phyloP scores from a whole-genome alignment of 768 basidiomycete genomes.

The Tulasnella sp. region DNA sequence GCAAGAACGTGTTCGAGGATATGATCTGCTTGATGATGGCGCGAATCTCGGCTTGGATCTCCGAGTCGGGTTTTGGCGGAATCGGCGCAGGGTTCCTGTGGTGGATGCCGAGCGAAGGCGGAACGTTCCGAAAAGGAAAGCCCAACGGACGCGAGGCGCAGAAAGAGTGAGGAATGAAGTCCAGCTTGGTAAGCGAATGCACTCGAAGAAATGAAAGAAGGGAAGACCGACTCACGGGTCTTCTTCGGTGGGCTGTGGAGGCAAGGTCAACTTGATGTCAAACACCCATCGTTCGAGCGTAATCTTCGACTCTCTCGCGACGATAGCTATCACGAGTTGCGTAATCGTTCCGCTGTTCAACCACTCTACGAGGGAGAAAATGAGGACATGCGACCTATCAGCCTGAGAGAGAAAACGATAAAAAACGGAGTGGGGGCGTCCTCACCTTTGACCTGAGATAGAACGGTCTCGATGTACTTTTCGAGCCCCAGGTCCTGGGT shows the following conservation, averaged over 20 bases:
- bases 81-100: constrained; percentile 11
- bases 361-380: constrained; percentile 56
- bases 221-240: constrained; percentile 35
- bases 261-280: constrained; percentile 77
- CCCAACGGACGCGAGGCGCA: not conserved
- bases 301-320: constrained; percentile 84
- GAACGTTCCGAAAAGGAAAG: not conserved
- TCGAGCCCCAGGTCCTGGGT: constrained; percentile 90
- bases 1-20: constrained; percentile 91
- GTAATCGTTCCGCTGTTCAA: constrained; percentile 84
- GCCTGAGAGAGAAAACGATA: not conserved
- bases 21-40: constrained; percentile 98
- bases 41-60: constrained; percentile 95
- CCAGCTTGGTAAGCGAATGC: not conserved
- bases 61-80: constrained; percentile 61
- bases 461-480: constrained; percentile 88
- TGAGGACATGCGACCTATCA: not conserved
- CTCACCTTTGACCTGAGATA: constrained; percentile 87
- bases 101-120: not conserved
- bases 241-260: constrained; percentile 34
- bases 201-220: not conserved
- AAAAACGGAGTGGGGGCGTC: not conserved
- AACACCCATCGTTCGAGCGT: constrained; percentile 98
- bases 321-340: constrained; percentile 89
- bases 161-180: not conserved